Conservation (phyloP, 179 eudicot genomes). For the Drosera spatulata region DNA sequence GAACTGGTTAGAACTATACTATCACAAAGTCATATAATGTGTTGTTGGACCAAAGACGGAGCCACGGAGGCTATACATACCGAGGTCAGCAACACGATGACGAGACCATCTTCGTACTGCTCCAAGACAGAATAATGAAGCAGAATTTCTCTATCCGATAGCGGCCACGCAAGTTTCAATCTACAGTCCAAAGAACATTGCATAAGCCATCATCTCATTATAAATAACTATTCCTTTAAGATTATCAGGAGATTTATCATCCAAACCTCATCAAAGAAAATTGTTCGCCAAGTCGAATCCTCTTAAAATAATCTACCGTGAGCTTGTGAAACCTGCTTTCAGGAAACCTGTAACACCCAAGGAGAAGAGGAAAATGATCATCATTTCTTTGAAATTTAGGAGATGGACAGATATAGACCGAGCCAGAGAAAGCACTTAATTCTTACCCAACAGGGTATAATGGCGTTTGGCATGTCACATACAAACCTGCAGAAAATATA, state of each 20-base stretch:
- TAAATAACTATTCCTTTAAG: not conserved
- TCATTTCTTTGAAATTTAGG: not conserved
- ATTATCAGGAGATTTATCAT: not conserved
- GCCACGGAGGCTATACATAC: conserved; percentile 17
- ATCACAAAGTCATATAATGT: too few relatives aligned
- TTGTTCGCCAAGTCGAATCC: conserved; percentile 67
- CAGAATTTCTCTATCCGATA: conserved; percentile 77
- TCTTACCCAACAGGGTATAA: conserved; percentile 68
- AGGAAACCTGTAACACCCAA: conserved; percentile 6
- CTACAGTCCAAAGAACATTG: conserved; percentile 70
- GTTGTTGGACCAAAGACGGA: not conserved
- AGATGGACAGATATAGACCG: not conserved
- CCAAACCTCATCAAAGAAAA: conserved; percentile 80
- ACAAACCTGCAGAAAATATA: conserved; percentile 49
- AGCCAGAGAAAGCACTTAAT: conserved; percentile 6
- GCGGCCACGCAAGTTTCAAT: conserved; percentile 92
- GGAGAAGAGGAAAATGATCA: not conserved
- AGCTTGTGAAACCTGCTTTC: too few relatives aligned
- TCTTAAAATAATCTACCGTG: conserved; percentile 47
- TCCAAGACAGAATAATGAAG: conserved; percentile 68
- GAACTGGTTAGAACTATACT: not conserved
- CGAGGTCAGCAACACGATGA: conserved; percentile 63
- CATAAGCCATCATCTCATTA: conserved; percentile 19
- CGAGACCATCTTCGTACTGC: conserved; percentile 67
- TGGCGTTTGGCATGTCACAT: conserved; percentile 61